These are phyloP conservation scores for Prunella vulgaris DNA, from an alignment of 257 asterid genomes.

Conservation along the genomic window DNA sequence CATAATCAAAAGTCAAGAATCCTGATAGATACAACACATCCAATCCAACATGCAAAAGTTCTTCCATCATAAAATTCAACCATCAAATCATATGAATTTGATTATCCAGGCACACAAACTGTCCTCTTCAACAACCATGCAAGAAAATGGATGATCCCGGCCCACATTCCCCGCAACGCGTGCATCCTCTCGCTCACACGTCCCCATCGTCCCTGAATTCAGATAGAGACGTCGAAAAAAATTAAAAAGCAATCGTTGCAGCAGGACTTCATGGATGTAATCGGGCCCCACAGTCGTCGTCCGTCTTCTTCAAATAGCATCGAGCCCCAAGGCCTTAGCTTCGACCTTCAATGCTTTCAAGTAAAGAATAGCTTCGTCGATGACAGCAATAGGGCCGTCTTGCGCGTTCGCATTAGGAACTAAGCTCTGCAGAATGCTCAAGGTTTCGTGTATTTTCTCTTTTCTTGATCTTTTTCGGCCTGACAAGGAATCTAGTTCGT, in stretches of 20 bases:
- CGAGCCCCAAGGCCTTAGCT: slow-evolving; percentile 67
- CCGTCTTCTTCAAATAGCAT: slow-evolving; percentile 26
- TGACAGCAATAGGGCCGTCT: slow-evolving; percentile 42
- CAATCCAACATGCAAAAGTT: background rate
- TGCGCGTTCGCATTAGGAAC: slow-evolving; percentile 62
- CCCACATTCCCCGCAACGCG: background rate
- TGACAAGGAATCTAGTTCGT: slow-evolving; percentile 22
- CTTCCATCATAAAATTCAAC: background rate
- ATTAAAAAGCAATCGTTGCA: slow-evolving; percentile 26
- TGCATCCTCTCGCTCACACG: background rate
- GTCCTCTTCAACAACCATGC: no score
- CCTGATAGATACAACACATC: background rate
- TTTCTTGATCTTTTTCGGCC: slow-evolving; percentile 50
- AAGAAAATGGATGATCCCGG: background rate
- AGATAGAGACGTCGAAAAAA: background rate
- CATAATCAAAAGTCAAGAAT: slow-evolving; percentile 1
- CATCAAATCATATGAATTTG: slow-evolving; percentile 3
- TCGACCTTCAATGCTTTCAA: slow-evolving; percentile 64
- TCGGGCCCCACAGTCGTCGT: background rate
- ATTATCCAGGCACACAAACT: background rate
- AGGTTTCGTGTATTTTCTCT: slow-evolving; percentile 50
- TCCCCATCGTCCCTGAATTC: background rate
- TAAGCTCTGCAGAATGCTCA: slow-evolving; percentile 52
- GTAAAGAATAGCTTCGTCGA: slow-evolving; percentile 72
- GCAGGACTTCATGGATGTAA: slow-evolving; percentile 5